Base-by-base conservation (phyloP, 768 basidiomycete genomes). In the Chalciporus chontae region DNA sequence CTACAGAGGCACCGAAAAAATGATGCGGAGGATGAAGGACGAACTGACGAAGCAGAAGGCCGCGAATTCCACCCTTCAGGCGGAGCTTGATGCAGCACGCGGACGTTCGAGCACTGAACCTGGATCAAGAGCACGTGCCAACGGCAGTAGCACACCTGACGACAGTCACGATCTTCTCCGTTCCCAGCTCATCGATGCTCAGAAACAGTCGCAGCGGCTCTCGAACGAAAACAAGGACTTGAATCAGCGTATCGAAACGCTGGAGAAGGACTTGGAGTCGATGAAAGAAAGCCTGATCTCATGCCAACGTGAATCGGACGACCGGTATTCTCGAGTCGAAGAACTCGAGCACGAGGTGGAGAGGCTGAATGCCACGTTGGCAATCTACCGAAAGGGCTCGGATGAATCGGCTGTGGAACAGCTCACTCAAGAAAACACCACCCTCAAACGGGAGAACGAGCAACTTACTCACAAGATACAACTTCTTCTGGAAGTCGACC, bases 21-120 rank as follows among this genome's bases (percentile, higher is more conserved):
- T 98, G 84, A 88, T 97, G 76, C 84, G 93, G 57, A 83, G 87
- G 58, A 91, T 97, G 86, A 90, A 93, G 69, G 95, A 94, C 49
- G 96, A 98, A 63, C 72, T 97, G 50, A 87, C 80, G 56, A 94
- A 89, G 71, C 90, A 95, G 70, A 97, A 96, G 72, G 76, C 76
- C 41, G 69, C 84, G 40, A 94, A 93, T 62, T 74, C 83, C 39
- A 74, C 77, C 49, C 81, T 98, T 23, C 92, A 97, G 64, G 69
- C 78, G n/a, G 91, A 97, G 59, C 75, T 95, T 18, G 92, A 95
- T 50, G 68, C 75, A 2, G 62, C 77, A 21, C 84, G 85, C n/a
- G 77, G 78, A 50, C 80, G 80, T 41, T 76, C 83, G 6, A 75
- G 79, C 42, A 66, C 68, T 8, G 81, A 79, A 50, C 72, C 75